Evolutionary conservation across 495 filamentous ascomycete genomes (phyloP), one percentile per base, ranked within the genome.

Genomic region (Saxophila tyrrhenica): DNA sequence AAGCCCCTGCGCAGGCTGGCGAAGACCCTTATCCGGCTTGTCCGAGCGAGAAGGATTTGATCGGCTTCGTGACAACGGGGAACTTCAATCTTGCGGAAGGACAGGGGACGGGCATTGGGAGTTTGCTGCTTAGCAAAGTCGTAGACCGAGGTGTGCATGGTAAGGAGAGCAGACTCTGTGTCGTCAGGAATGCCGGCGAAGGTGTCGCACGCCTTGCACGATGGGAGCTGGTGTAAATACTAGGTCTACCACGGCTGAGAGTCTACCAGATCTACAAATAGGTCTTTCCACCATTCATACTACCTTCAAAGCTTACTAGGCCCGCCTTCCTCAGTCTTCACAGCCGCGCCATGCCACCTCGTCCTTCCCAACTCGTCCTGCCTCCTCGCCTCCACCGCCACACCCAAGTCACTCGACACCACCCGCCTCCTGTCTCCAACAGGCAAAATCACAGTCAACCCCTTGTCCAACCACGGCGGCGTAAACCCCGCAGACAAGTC

Each of bases 11-110:
- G 54, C 61, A 73, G 65, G 55, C 67, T 29, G 71, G 69, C 3
- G 63, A 74, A 20, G 68, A 72, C 32, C 74, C 75, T 0, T 80
- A 86, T 54, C 79, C 86, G 0, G 63, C 78, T 0, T 79, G 86
- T 3, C 92, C 92, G 0, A 68, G 70, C 1, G 85, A 86, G 56
- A 74, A 78, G 15, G 87, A 95, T 63, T 71, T 96, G 25, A 85
- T 98, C 39, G 92, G 92, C 0, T 98, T 95, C 65, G 82, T 96
- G 20, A 95, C 89, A 21, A 85, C 83, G 1, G 92, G 91, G 1
- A 84, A 85, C 48, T 95, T 84, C 58, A 86, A 86, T 58, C 73
- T 96, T 2, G 81, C 79, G 5, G 79, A 89, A 54, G 92, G 91
- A 1, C 76, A 75, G 62, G 83, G 81, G 0, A 82, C 82, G 21